Percentiles rank a stretch among this genome's conserved stretches.
Conservation (phyloP, 352 stramenopile species). For the Phytophthora sansomeana region DNA sequence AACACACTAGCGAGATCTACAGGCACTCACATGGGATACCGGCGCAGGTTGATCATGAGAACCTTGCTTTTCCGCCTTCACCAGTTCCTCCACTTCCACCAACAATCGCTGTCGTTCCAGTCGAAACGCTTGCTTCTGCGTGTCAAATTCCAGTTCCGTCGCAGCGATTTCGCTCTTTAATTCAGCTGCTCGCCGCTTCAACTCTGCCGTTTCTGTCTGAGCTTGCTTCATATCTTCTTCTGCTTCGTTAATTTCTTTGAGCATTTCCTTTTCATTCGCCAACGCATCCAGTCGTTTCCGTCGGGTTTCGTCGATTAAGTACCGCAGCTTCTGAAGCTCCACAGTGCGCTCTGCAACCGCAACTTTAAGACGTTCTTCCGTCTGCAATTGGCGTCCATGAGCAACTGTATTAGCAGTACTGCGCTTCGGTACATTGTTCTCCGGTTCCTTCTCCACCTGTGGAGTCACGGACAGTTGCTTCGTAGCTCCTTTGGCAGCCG, state of each 20-base stretch:
- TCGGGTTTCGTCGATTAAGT: slow-evolving; percentile 54
- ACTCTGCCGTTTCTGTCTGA: slow-evolving; percentile 46
- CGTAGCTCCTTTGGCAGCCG: slow-evolving; percentile 10
- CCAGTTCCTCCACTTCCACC: slow-evolving; percentile 57
- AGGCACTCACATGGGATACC: slow-evolving; percentile 27
- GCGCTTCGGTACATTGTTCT: not conserved
- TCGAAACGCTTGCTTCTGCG: slow-evolving; percentile 54
- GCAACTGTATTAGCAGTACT: not conserved
- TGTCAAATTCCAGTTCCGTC: slow-evolving; percentile 54
- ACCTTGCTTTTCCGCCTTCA: slow-evolving; percentile 46
- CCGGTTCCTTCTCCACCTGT: slow-evolving; percentile 14
- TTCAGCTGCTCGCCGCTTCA: slow-evolving; percentile 47
- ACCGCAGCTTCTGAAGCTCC: slow-evolving; percentile 62
- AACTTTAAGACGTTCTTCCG: slow-evolving; percentile 77
- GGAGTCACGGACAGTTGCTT: slow-evolving; percentile 14
- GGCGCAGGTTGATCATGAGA: slow-evolving; percentile 7
- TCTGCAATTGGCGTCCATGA: slow-evolving; percentile 64
- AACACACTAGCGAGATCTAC: not conserved
- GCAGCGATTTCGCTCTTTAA: slow-evolving; percentile 53
- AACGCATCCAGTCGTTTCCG: slow-evolving; percentile 52
- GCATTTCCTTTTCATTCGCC: slow-evolving; percentile 48
- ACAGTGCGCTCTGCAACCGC: slow-evolving; percentile 51
- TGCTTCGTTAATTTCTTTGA: slow-evolving; percentile 46
- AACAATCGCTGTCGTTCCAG: slow-evolving; percentile 57
- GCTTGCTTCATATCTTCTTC: slow-evolving; percentile 50